Evolutionary conservation across 345 rosid species (phyloP).

Genomic region (Arabis hirsuta): DNA sequence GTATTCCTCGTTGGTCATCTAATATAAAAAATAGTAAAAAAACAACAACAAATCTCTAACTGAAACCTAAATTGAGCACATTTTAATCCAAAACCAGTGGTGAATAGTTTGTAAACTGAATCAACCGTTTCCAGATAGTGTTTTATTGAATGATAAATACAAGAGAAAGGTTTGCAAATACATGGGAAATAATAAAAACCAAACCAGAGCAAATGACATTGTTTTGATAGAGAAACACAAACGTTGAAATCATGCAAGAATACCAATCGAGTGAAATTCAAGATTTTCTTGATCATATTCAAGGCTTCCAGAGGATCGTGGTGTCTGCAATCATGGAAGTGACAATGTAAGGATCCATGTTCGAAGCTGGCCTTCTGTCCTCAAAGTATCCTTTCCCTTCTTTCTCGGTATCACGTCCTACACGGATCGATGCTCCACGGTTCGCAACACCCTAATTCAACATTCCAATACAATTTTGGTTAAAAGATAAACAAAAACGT

Average conservation of each 20-base stretch:
- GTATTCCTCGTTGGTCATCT: no score
- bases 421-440: constrained; percentile 83
- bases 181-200: background rate
- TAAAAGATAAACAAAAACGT: background rate
- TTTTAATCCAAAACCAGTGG: background rate
- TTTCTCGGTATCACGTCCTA: constrained; percentile 79
- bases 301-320: constrained; percentile 71
- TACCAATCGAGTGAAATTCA: constrained; percentile 4
- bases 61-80: background rate
- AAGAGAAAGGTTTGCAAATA: constrained; percentile 10
- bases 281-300: constrained; percentile 13
- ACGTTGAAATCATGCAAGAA: constrained; percentile 19
- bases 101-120: background rate
- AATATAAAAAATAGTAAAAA: no score
- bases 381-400: constrained; percentile 83
- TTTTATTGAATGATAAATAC: constrained; percentile 16
- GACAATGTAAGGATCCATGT: constrained; percentile 91
- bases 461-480: background rate
- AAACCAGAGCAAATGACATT: constrained; percentile 24
- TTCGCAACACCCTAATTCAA: constrained; percentile 74
- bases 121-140: background rate
- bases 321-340: constrained; percentile 92
- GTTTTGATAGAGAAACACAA: constrained; percentile 27
- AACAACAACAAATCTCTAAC: background rate
- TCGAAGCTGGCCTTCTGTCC: constrained; percentile 86